Base-by-base conservation (phyloP, 768 basidiomycete genomes). In the Mrakia gelida region DNA sequence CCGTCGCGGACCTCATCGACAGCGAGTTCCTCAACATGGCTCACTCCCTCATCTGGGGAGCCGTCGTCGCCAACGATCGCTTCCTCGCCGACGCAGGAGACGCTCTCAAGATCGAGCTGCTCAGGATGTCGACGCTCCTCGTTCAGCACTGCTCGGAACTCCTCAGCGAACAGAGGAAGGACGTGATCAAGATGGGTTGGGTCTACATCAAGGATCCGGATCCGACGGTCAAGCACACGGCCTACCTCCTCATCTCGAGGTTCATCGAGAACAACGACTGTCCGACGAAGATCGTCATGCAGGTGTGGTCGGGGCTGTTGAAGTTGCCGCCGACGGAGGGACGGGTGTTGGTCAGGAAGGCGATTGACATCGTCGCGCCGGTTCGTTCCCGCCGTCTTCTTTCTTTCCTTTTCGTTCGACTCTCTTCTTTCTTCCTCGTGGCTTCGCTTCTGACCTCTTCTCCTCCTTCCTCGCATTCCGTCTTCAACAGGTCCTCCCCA, bases 181-280 rank as follows among this genome's bases (percentile, higher is more conserved):
- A 95, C 79, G 90, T 98, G 80, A 95, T 98, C 86, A 92, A 92
- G 83, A 92, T 92, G 77, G 93, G 94, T 28, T 98, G 94, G 94
- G 89, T 91, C 81, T 92, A 91, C 81, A 92, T 95, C 80, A 88
- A 88, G 9, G 73, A 90, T 75, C 93, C 96, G 61, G 97, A 98
- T 83, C 88, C 91, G 8, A 90, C 95, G 28, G 93, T 97, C 82
- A 95, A 94, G 84, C 93, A 98, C 83, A 92, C 92, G 13, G 92
- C 94, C 0, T 94, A 94, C 83, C 88, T 97, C 52, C 88, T 98
- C 9, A 90, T 92, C 49, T 94, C 97, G 56, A 89, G 92, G 45
- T 98, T 98, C 87, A 95, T 96, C 81, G 90, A 92, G 21, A 90
- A 89, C 10, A 95, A 92, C 84, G 92, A 92, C 43, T 92, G 91